Evolutionary conservation across 148 eudicot genomes (phyloP).

Genomic region (Limonium bicolor): DNA sequence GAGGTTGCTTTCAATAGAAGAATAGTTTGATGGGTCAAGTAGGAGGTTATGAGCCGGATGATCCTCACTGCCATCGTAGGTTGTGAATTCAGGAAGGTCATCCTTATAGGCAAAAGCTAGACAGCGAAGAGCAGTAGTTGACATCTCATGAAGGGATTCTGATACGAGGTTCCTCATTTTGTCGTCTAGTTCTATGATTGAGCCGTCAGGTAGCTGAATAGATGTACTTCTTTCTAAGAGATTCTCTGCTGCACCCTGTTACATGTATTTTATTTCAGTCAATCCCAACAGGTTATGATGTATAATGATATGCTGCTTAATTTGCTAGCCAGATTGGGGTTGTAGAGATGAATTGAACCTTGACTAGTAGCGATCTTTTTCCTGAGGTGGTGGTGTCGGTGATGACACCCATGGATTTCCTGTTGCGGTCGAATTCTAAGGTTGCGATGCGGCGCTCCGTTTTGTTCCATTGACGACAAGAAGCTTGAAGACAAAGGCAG

Average conservation of each 20-base stretch:
- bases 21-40: slow-evolving; percentile 56
- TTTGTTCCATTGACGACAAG: slow-evolving; percentile 71
- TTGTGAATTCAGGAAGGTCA: slow-evolving; percentile 58
- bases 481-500: slow-evolving; percentile 32
- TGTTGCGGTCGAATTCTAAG: slow-evolving; percentile 72
- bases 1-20: slow-evolving; percentile 53
- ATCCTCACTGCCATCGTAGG: slow-evolving; percentile 29
- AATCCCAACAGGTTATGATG: too few relatives aligned
- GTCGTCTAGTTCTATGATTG: not conserved
- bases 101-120: slow-evolving; percentile 73
- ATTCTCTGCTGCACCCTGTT: not conserved
- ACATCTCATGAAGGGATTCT: slow-evolving; percentile 50
- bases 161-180: slow-evolving; percentile 14
- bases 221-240: not conserved
- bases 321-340: too few relatives aligned
- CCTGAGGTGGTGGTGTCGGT: slow-evolving; percentile 45
- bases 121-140: slow-evolving; percentile 80
- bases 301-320: too few relatives aligned
- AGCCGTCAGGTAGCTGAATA: not conserved
- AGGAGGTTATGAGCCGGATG: slow-evolving; percentile 77
- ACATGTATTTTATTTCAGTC: not conserved
- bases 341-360: too few relatives aligned
- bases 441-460: slow-evolving; percentile 64
- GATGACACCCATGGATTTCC: slow-evolving; percentile 91
- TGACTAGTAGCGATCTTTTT: slow-evolving; percentile 57